A percentile compares a stretch with the other conserved stretches of the same genome.
phyloP scores from a whole-genome alignment of 176 grass and related monocot genomes.

The Pontederia crassipes region DNA sequence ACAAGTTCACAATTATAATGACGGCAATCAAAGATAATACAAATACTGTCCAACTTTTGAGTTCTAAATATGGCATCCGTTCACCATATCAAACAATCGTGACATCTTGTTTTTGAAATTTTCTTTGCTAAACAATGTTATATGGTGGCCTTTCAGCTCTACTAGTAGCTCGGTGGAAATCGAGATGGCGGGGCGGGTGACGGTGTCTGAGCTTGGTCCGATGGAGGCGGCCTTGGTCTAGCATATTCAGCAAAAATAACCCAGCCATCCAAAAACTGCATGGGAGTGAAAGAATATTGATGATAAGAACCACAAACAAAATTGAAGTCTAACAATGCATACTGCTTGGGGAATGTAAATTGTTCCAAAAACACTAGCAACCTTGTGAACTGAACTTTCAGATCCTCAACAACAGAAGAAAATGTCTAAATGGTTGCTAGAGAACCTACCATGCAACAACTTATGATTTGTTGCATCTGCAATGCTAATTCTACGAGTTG shows the following conservation, averaged over 20 bases:
- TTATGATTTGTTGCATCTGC: no score
- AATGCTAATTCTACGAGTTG: no score
- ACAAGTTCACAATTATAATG: no score
- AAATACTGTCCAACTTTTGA: no score
- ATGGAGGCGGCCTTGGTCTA: conserved; percentile 7
- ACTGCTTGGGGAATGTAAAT: no score
- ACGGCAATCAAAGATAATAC: no score
- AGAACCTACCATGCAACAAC: no score
- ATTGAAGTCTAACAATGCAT: not conserved
- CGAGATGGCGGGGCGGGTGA: not conserved
- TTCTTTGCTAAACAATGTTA: not conserved
- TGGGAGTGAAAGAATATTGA: not conserved
- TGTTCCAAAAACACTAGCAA: no score
- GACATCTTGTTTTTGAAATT: not conserved
- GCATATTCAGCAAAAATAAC: conserved; percentile 21
- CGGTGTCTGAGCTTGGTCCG: not conserved
- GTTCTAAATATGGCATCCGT: not conserved
- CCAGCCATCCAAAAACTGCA: conserved; percentile 20
- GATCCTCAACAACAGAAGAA: no score
- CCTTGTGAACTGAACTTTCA: no score
- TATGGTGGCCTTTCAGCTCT: not conserved
- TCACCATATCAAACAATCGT: not conserved
- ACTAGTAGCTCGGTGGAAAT: not conserved
- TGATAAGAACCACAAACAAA: not conserved
- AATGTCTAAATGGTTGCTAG: no score